These are phyloP conservation scores for Galerina sulciceps DNA, from an alignment of 768 basidiomycete genomes.

Conservation along the genomic window DNA sequence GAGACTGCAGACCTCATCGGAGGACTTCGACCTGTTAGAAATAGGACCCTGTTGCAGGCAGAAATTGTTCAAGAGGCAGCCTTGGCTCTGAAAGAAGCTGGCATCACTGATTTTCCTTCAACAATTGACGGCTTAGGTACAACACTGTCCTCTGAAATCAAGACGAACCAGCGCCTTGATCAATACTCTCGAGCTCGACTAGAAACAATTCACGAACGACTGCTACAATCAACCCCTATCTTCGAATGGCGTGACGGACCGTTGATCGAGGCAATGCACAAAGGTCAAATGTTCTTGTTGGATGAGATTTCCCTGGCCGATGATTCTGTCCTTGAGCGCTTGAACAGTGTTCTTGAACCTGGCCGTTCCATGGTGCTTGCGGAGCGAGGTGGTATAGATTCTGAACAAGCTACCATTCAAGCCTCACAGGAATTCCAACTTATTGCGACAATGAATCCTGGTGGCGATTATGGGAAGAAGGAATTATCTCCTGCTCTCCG, in stretches of 20 bases:
- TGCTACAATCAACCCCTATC: slow-evolving; percentile 66
- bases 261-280: slow-evolving; percentile 89
- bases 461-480: slow-evolving; percentile 99
- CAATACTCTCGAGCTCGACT: slow-evolving; percentile 35
- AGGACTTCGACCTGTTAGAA: slow-evolving; percentile 86
- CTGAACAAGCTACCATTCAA: slow-evolving; percentile 66
- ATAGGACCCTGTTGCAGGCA: slow-evolving; percentile 60
- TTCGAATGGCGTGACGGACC: slow-evolving; percentile 99
- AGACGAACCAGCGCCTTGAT: slow-evolving; percentile 29
- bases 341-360: slow-evolving; percentile 97
- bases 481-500: slow-evolving; percentile 95
- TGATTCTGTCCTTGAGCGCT: slow-evolving; percentile 94
- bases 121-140: slow-evolving; percentile 30
- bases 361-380: slow-evolving; percentile 88
- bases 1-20: slow-evolving; percentile 98
- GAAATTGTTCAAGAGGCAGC: slow-evolving; percentile 50
- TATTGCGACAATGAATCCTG: slow-evolving; percentile 98
- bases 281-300: slow-evolving; percentile 84
- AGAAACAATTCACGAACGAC: slow-evolving; percentile 43
- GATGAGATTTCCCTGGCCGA: slow-evolving; percentile 98
- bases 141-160: slow-evolving; percentile 31
- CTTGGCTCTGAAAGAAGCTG: slow-evolving; percentile 43
- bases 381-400: slow-evolving; percentile 82
- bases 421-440: slow-evolving; percentile 82
- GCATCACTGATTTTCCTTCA: slow-evolving; percentile 31